phyloP scores from a whole-genome alignment of 495 filamentous ascomycete genomes.

The Xylaria bambusicola region DNA sequence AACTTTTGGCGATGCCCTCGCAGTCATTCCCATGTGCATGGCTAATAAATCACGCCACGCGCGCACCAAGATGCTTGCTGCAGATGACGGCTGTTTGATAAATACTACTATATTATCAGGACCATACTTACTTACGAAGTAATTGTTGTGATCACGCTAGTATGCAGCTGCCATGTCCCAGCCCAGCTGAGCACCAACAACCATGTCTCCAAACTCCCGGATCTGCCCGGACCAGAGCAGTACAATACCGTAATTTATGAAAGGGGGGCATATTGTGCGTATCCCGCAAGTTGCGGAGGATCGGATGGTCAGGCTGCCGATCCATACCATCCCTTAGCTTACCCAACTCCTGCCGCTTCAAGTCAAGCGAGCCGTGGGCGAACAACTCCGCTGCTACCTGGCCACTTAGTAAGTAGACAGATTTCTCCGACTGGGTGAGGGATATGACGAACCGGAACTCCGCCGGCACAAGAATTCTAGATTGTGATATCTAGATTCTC shows the following conservation, averaged over 20 bases:
- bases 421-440: not conserved
- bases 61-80: too few species aligned
- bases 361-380: not conserved
- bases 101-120: too few species aligned
- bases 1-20: too few species aligned
- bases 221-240: not conserved
- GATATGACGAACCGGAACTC: not conserved
- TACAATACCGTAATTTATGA: not conserved
- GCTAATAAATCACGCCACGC: too few species aligned
- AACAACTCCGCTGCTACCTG: not conserved
- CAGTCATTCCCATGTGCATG: too few species aligned
- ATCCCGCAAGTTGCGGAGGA: constrained; percentile 8
- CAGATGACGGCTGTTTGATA: too few species aligned
- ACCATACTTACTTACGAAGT: too few species aligned
- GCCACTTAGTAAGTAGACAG: too few species aligned
- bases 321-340: not conserved
- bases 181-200: too few species aligned
- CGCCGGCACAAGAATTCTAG: not conserved
- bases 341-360: not conserved
- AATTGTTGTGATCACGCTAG: too few species aligned
- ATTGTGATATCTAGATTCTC: not conserved
- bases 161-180: too few species aligned
- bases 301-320: not conserved
- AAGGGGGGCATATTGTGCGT: not conserved
- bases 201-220: too few species aligned